Evolutionary conservation across 306 rosid genomes (phyloP), one percentile per base, ranked within the genome.

Genomic region (Heteromeles arbutifolia): DNA sequence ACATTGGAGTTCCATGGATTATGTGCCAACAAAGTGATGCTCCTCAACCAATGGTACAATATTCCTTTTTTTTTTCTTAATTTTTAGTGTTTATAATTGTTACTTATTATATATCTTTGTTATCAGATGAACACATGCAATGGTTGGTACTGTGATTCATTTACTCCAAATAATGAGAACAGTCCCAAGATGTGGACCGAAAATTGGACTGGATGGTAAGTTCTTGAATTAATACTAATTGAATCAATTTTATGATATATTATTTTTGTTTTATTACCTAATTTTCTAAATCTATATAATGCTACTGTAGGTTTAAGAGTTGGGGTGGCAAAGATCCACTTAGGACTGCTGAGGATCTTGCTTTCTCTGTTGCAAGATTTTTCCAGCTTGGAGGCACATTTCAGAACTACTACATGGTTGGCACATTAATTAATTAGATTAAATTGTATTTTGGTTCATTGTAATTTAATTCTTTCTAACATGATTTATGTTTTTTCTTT

Each of bases 161-260:
- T 86, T 65, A 63, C 45, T 13, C 88, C 92, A 39, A 88, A 79
- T 17, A 84, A 72, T 68, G 87, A 85, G 0, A 82, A 80, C 44
- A 86, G 83, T 21, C 92, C 92, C 22, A 88, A 86, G 45, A 86
- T 88, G 87, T 88, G 90, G 92, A 88, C 90, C 13, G 90, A 88
- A 31, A 88, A 86, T 24, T 88, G 92, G 92, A 83, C 85, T 0
- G 90, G 92, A 56, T 86, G 92, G 92, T 87, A 70, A 6, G 83
- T 73, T 25, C 15, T 29, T 21, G 15, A 19, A 24, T 34, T 34
- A 34, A 34, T 24, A 1, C 10, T 28, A n/a, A 1, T 13, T 22
- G 18, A 28, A 17, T 62, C 5, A 15, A 15, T 73, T 18, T 31
- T 1, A 1, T 0, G 13, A 19, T 11, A 5, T 45, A 31, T 43